Base-by-base conservation (phyloP, 1,139 yeast genomes). In the Saccharomycopsis hybrid region DNA sequence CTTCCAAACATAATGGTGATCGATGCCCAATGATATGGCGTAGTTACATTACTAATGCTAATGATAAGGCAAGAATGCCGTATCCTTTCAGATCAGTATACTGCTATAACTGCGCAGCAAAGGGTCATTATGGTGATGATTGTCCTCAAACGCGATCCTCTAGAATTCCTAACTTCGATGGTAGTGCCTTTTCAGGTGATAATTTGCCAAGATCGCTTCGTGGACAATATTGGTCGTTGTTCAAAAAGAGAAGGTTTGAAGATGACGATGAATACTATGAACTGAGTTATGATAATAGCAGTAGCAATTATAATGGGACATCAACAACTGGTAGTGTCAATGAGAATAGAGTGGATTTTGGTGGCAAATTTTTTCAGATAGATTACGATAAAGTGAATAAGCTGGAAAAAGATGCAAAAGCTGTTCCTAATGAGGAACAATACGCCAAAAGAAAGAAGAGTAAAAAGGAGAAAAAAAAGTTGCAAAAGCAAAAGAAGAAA, bases 21-120 rank as follows among this genome's bases (percentile, higher is more conserved):
- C 75, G 82, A 54, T 89, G 97, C 66, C 96, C 96, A 1, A 75
- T 80, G 46, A 84, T 89, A 43, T 89, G 97, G 97, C 70, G 96
- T 64, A 79, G 85, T 35, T 88, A 88, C 60, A 67, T 84, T 43
- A 59, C 47, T 47, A 59, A 48, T 29, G 40, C 51, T 9, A 51
- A 52, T 24, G 59, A 56, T 41, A 59, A 60, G 13, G 73, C 76
- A 2, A 59, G 32, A 9, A 9, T 42, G 3, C 25, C 28, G 18
- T 51, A 51, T 44, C 54, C 54, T 3, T 51, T 62, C 28, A 64
- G 64, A 27, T 54, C 60, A 27, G 73, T 87, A 5, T 82, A 68
- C 57, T 89, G 97, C 62, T 89, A 89, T 63, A 88, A 89, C 65
- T 89, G 97, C 68, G 95, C 87, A 0, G 72, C 70, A 8, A 69